Conservation (phyloP, 2,329 filamentous ascomycete genomes). For the Phymatotrichopsis omnivora region DNA sequence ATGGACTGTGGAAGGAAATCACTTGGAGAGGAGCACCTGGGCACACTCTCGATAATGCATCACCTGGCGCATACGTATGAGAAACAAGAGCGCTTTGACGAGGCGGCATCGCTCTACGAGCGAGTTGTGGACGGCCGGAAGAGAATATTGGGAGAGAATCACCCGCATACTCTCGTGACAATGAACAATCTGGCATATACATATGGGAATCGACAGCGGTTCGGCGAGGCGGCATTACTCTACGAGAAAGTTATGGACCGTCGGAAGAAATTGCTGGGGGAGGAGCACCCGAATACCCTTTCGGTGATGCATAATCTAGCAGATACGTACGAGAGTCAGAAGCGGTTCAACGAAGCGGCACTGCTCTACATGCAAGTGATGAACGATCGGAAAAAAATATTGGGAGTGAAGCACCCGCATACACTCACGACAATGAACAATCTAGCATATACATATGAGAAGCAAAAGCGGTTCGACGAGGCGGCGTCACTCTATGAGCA, state of each 20-base stretch:
- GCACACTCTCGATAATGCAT: constrained; percentile 14
- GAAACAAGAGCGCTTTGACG: constrained; percentile 8
- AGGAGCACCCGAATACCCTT: constrained; percentile 17
- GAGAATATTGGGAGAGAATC: constrained; percentile 7
- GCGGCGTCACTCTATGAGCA: constrained; percentile 22
- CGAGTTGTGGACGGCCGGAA: not conserved
- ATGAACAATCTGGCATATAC: constrained; percentile 16
- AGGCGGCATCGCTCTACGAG: constrained; percentile 24
- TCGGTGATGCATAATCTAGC: constrained; percentile 17
- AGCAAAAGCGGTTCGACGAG: constrained; percentile 15
- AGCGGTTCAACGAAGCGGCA: constrained; percentile 15
- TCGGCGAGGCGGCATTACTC: constrained; percentile 14
- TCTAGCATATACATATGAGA: not conserved
- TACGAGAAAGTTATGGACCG: constrained; percentile 12
- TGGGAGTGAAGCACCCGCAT: not conserved
- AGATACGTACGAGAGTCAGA: constrained; percentile 5
- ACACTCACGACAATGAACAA: constrained; percentile 13
- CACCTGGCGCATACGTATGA: constrained; percentile 4
- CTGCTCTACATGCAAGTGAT: constrained; percentile 9
- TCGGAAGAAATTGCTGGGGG: constrained; percentile 4
- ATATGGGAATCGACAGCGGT: constrained; percentile 9
- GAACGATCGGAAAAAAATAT: too few species aligned
- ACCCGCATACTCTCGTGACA: constrained; percentile 15
- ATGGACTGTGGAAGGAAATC: not conserved
- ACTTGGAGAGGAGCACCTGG: constrained; percentile 3